A percentile compares a stretch with the other conserved stretches of the same genome.
phyloP scores from a whole-genome alignment of 768 basidiomycete species.

The Termitomyces sp. region DNA sequence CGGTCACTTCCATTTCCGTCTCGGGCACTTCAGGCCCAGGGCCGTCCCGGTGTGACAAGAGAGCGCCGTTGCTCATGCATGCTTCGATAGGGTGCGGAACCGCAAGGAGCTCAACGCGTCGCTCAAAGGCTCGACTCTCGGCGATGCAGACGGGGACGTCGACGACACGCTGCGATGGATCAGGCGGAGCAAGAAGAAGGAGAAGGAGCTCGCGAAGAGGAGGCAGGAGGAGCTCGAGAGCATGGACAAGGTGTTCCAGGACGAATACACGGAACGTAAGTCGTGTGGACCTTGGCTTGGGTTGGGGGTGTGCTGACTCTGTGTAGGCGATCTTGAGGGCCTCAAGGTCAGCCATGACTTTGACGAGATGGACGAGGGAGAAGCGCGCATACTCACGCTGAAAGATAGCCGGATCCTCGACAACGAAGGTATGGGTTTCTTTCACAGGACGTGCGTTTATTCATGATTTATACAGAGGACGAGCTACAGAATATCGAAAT shows the following conservation, averaged over 20 bases:
- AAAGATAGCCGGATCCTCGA: constrained; percentile 96
- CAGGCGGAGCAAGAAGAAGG: constrained; percentile 85
- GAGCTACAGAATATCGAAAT: constrained; percentile 95
- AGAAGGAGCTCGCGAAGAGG: constrained; percentile 82
- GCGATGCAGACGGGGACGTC: constrained; percentile 72
- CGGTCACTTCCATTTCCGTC: constrained; percentile 44
- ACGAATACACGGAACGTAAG: constrained; percentile 82
- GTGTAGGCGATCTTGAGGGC: constrained; percentile 75
- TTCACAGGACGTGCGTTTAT: background rate
- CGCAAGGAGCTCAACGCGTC: constrained; percentile 87
- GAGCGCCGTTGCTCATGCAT: constrained; percentile 37
- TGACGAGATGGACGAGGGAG: constrained; percentile 87
- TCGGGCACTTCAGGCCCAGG: constrained; percentile 33
- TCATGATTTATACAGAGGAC: constrained; percentile 62
- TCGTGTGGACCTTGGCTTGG: constrained; percentile 18
- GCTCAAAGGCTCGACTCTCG: constrained; percentile 90
- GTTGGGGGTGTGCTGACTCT: background rate
- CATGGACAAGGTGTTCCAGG: constrained; percentile 73
- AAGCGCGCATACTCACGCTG: constrained; percentile 92
- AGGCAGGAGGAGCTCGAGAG: constrained; percentile 79
- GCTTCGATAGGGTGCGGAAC: constrained; percentile 78
- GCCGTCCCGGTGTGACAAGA: constrained; percentile 14
- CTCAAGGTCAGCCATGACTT: constrained; percentile 96
- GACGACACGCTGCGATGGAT: constrained; percentile 88
- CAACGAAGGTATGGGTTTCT: constrained; percentile 67